Base-by-base conservation (phyloP, 1,284 basidiomycete species). In the Laetiporus sulphureus region DNA sequence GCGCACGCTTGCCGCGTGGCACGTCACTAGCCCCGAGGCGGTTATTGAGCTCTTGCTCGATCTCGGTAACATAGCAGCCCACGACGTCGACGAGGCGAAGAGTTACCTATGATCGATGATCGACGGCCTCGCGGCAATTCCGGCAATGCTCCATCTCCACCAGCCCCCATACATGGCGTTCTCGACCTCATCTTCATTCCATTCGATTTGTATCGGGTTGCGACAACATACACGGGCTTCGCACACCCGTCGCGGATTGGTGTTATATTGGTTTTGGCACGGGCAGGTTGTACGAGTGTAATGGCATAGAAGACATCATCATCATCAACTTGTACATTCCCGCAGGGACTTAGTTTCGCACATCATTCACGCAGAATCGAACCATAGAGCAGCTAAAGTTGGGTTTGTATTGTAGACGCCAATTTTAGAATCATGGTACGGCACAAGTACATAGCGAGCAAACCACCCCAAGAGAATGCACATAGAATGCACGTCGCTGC, bases 1-100 rank as follows among this genome's bases (percentile, higher is more conserved):
- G 68, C 79, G 87, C 56, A 94, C 91, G 38, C 68, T 92, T 42
- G 91, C 90, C 11, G 76, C 74, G 35, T 94, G 91, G 89, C 91
- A 93, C 64, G 85, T 94, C 43, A 91, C 87, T 46, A 77, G 77
- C 32, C 81, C 85, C 13, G 72, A 73, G 42, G 86, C 88, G 65
- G 73, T 89, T 48, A 75, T 90, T 21, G 77, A 80, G 10, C 74
- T 81, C 54, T 77, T 89, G 73, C 60, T 85, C 42, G 61, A 72
- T 40, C 65, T 79, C 38, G 66, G 71, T 23, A 59, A 60, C 18
- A 59, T 45, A 18, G 36, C 40, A 29, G n/a, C n/a, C n/a, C n/a
- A n/a, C n/a, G 38, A 49, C 23, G 51, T 46, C 32, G 21, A 37
- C 19, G 39, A 27, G 31, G 40, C 35, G 29, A 50, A 45, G 29